Evolutionary conservation across 2,329 filamentous ascomycete species (phyloP).

Genomic region (Eutypa lata): DNA sequence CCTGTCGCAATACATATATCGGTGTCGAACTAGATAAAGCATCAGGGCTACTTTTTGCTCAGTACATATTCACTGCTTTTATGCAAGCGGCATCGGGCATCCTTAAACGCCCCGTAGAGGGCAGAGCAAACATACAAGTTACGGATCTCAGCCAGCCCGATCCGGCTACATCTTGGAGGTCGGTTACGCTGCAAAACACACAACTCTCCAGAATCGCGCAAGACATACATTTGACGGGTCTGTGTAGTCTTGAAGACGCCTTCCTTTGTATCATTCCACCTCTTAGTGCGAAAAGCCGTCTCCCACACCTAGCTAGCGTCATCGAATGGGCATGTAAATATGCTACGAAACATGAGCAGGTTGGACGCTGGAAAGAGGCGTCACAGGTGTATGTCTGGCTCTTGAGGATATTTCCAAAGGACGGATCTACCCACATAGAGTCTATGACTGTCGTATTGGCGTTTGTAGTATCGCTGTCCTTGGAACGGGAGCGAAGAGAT

Average conservation of each 20-base stretch:
- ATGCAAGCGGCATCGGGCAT: constrained; percentile 24
- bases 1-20: background rate
- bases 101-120: constrained; percentile 7
- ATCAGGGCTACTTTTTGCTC: constrained; percentile 15
- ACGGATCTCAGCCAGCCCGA: background rate
- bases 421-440: too few relatives aligned
- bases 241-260: constrained; percentile 20
- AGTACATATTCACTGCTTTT: constrained; percentile 27
- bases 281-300: constrained; percentile 12
- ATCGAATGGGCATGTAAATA: constrained; percentile 10
- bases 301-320: constrained; percentile 9
- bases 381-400: constrained; percentile 14
- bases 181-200: constrained; percentile 16
- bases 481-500: too few relatives aligned
- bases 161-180: constrained; percentile 7
- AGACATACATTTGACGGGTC: constrained; percentile 18
- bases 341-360: constrained; percentile 8
- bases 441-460: too few relatives aligned
- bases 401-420: too few relatives aligned
- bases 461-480: too few relatives aligned
- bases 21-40: background rate
- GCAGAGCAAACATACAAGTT: background rate
- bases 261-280: constrained; percentile 27
- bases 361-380: constrained; percentile 11
- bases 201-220: constrained; percentile 17